Evolutionary conservation across 306 rosid genomes (phyloP), one percentile per base, ranked within the genome.

Genomic region (Cicer cuneatum): DNA sequence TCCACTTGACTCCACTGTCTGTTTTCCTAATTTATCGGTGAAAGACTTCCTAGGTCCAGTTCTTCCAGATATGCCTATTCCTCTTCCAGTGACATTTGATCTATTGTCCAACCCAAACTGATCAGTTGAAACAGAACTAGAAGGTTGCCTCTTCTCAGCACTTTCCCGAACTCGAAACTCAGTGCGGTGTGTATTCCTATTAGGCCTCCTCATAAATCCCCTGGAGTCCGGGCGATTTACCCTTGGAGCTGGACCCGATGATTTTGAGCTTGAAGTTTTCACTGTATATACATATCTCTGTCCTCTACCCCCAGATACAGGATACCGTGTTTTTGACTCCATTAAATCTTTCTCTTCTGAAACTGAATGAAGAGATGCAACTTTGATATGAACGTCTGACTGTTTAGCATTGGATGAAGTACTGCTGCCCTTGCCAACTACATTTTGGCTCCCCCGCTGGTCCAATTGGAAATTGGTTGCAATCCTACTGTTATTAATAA

Each of bases 111-210:
- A 24, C 65, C 80, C 88, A 29, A 79, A 58, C 10, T 83, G 87
- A 75, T 80, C 86, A 58, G 82, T 67, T 75, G 84, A 74, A 60
- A 80, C 83, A 45, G 69, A 79, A 68, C 87, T 74, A 33, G 83
- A 67, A 62, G 90, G 47, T 43, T 79, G 91, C 72, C 85, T 83
- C 84, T 88, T 89, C 41, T 87, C 93, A 59, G 77, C 78, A 84
- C 78, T 82, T 77, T 82, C 89, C 60, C 94, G 86, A 59, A 91
- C 91, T 64, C 94, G 94, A 85, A 94, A 94, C 87, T 91, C 98
- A 19, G 96, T 88, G 33, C 83, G 92, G 62, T 86, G 96, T 48
- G 81, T 53, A 81, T 80, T 91, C 6, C 85, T 89, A n/a, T 85
- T 86, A 67, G 91, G 89, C 83, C 87, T 86, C 82, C 97, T 88